Evolutionary conservation across 2,329 filamentous ascomycete species (phyloP).

Genomic region (Claviceps pusilla): DNA sequence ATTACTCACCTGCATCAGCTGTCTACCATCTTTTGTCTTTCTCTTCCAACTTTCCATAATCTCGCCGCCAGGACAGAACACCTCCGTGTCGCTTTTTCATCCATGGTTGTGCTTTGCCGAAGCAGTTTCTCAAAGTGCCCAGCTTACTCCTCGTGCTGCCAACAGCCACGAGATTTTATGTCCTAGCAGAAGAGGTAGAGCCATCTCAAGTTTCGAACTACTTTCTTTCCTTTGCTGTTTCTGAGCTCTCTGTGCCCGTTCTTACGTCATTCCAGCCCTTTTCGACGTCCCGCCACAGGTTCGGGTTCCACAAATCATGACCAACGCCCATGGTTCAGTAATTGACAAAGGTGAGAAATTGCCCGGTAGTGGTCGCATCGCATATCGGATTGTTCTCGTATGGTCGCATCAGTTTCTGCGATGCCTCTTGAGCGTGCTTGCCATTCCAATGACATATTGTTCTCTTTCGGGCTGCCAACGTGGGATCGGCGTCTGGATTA

Average conservation of each 20-base stretch:
- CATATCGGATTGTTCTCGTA: not conserved
- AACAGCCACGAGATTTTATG: not conserved
- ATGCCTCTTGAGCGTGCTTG: not conserved
- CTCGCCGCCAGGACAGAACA: not conserved
- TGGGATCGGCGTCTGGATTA: not conserved
- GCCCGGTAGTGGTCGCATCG: not conserved
- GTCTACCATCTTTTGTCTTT: not conserved
- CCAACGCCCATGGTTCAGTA: slow-evolving; percentile 20
- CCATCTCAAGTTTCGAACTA: not conserved
- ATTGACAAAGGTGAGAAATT: slow-evolving; percentile 21
- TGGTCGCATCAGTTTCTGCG: not conserved
- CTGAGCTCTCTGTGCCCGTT: not conserved
- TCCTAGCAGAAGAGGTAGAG: not conserved
- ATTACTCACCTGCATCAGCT: not conserved
- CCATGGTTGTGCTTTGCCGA: too few species aligned
- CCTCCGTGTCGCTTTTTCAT: too few species aligned
- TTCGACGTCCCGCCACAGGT: slow-evolving; percentile 1
- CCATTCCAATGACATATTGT: not conserved
- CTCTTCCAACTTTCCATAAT: not conserved
- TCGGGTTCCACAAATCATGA: slow-evolving; percentile 15
- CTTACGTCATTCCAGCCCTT: slow-evolving; percentile 8
- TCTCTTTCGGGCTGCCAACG: not conserved
- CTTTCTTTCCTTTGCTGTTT: not conserved
- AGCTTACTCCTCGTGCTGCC: not conserved
- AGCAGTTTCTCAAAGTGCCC: too few species aligned